These are phyloP conservation scores for Rhizopogon roseolus DNA, from an alignment of 768 basidiomycete genomes.

Conservation along the genomic window DNA sequence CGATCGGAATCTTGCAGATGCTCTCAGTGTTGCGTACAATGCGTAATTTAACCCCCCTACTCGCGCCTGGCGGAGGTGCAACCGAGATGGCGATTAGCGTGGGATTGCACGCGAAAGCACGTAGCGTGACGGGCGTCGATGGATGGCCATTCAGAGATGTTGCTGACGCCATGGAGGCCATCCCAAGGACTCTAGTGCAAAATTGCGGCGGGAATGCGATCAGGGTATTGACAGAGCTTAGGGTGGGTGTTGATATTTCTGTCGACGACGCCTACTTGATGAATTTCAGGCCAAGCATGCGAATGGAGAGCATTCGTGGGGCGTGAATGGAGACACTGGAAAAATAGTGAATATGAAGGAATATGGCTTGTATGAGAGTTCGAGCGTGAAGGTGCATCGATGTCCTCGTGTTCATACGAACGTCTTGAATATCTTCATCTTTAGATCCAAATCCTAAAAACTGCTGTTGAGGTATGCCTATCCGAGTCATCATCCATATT, in stretches of 20 bases:
- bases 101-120: conserved; percentile 74
- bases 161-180: conserved; percentile 95
- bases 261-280: neutral
- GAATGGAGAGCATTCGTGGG: conserved; percentile 86
- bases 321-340: conserved; percentile 93
- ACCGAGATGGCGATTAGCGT: conserved; percentile 98
- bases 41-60: conserved; percentile 91
- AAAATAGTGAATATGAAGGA: conserved; percentile 94
- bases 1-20: conserved; percentile 95
- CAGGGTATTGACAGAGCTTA: conserved; percentile 85
- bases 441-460: conserved; percentile 93
- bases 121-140: conserved; percentile 80
- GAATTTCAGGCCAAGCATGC: conserved; percentile 83
- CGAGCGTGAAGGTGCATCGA: conserved; percentile 80
- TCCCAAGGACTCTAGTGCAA: conserved; percentile 91
- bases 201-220: conserved; percentile 96
- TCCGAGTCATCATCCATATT: neutral
- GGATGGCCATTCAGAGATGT: conserved; percentile 90
- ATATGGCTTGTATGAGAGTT: conserved; percentile 92
- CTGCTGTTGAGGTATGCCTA: conserved; percentile 77
- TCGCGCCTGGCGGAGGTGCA: conserved; percentile 96
- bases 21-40: conserved; percentile 95
- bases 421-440: neutral
- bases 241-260: conserved; percentile 46
- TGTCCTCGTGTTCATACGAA: neutral